Conservation (phyloP, 2,329 filamentous ascomycete species). For the Paecilomyces formosus region DNA sequence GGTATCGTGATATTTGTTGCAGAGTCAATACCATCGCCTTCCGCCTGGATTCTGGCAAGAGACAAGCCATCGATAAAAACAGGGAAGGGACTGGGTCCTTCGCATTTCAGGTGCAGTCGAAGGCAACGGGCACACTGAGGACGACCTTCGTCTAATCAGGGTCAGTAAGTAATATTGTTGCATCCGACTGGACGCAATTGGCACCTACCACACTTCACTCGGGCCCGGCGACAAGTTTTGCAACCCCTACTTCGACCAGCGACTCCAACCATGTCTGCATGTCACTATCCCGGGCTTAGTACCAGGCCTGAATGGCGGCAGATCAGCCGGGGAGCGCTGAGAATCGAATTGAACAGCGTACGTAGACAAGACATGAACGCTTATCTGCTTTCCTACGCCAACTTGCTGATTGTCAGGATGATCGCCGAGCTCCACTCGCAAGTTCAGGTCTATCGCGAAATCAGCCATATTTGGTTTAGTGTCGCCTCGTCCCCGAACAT, state of each 20-base stretch:
- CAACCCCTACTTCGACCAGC: neutral
- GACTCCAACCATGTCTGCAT: neutral
- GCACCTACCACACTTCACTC: neutral
- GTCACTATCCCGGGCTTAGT: no score
- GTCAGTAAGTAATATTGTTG: no score
- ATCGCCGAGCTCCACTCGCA: neutral
- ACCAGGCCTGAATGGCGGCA: no score
- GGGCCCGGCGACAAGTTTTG: neutral
- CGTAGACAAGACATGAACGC: no score
- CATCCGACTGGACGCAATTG: no score
- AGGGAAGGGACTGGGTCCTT: neutral
- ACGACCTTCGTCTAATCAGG: neutral
- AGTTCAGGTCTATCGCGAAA: neutral
- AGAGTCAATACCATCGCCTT: neutral
- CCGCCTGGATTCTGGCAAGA: neutral
- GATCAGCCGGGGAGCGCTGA: no score
- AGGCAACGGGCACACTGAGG: neutral
- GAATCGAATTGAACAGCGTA: no score
- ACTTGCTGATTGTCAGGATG: neutral
- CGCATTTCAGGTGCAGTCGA: neutral
- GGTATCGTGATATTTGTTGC: neutral
- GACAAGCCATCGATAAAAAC: neutral
- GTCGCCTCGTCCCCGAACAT: no score
- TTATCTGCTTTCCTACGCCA: no score
- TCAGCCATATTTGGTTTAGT: neutral